phyloP scores from a whole-genome alignment of 805 yeast species.

The Kregervanrija delftensis region DNA sequence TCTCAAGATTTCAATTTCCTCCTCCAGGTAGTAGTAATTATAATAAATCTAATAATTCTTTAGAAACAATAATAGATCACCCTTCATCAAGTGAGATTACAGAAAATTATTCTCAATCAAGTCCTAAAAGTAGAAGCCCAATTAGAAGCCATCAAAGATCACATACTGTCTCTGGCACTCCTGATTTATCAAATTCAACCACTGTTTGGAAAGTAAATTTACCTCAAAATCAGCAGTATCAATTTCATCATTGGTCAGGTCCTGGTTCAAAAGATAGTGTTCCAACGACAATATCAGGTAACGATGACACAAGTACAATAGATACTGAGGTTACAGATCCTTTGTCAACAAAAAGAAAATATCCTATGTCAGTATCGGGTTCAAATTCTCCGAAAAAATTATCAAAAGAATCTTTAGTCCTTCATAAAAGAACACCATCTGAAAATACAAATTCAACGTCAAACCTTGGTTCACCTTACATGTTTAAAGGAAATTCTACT shows the following conservation, averaged over 20 bases:
- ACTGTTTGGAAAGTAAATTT: constrained; percentile 28
- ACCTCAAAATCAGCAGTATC: constrained; percentile 28
- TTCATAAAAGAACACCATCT: background rate
- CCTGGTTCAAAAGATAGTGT: constrained; percentile 16
- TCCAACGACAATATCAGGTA: background rate
- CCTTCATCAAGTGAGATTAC: background rate
- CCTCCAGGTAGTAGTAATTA: too few species aligned
- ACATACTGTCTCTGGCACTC: constrained; percentile 19
- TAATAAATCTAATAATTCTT: too few species aligned
- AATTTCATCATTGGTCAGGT: constrained; percentile 31
- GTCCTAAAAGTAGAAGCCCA: background rate
- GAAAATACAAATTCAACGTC: background rate
- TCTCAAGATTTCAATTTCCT: background rate
- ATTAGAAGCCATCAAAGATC: constrained; percentile 18
- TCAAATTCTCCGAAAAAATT: too few species aligned
- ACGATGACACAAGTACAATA: constrained; percentile 1
- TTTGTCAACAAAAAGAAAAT: too few species aligned
- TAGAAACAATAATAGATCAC: background rate
- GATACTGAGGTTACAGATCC: too few species aligned
- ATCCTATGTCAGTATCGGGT: too few species aligned
- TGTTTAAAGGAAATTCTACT: too few species aligned
- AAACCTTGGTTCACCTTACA: too few species aligned
- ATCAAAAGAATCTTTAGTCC: background rate
- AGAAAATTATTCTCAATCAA: background rate
- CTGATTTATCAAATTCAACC: constrained; percentile 17